phyloP scores from a whole-genome alignment of 1,284 basidiomycete genomes.

The Fistulinella cinereoalba region DNA sequence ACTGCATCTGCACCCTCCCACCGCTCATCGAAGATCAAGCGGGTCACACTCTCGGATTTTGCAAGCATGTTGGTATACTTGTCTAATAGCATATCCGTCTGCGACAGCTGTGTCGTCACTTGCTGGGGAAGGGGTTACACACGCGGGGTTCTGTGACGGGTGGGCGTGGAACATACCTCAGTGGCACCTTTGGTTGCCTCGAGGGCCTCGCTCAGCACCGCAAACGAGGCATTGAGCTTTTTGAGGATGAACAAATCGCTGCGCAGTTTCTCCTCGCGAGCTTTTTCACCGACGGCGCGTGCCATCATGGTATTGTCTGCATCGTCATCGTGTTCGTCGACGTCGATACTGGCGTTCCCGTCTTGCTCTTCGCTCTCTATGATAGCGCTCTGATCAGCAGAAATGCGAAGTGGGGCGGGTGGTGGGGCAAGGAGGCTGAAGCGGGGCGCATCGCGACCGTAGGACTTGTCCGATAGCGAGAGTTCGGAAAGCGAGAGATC shows the following conservation, averaged over 20 bases:
- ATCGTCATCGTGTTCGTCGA: conserved; percentile 24
- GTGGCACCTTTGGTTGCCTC: conserved; percentile 59
- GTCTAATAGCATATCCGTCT: conserved; percentile 69
- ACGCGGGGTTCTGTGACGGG: neutral
- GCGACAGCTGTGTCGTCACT: conserved; percentile 58
- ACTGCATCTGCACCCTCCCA: conserved; percentile 72
- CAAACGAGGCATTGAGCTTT: conserved; percentile 68
- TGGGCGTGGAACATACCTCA: conserved; percentile 44
- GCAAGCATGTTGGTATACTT: conserved; percentile 69
- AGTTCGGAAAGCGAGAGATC: conserved; percentile 66
- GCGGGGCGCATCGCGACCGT: conserved; percentile 29
- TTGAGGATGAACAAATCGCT: conserved; percentile 67
- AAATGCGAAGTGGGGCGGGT: conserved; percentile 26
- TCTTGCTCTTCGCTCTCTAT: conserved; percentile 32
- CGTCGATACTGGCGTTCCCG: conserved; percentile 20
- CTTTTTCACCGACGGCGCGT: conserved; percentile 36
- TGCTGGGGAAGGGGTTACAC: conserved; percentile 40
- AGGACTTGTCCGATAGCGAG: conserved; percentile 45
- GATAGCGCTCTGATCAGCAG: conserved; percentile 28
- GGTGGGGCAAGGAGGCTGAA: conserved; percentile 45
- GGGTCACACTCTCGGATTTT: conserved; percentile 62
- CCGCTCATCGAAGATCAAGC: conserved; percentile 67
- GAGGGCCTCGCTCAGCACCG: conserved; percentile 62
- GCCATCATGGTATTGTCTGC: conserved; percentile 21
- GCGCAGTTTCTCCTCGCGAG: conserved; percentile 68